Evolutionary conservation across 1,284 basidiomycete genomes (phyloP).

Genomic region (Cryptococcus sp.): DNA sequence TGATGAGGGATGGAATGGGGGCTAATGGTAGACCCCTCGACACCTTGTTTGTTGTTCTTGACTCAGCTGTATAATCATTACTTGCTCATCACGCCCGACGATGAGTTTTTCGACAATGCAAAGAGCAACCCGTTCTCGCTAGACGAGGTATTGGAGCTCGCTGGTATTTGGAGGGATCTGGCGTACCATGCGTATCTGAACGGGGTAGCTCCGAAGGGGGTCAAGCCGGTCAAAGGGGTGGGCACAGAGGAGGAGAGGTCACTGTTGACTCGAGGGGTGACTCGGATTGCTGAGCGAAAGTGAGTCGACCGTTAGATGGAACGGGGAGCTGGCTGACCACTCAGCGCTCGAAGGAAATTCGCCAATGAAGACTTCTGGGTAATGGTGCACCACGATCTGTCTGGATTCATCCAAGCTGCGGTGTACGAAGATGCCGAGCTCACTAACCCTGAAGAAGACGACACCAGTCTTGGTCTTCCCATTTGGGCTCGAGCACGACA

Average conservation of each 20-base stretch:
- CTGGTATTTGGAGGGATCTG: conserved; percentile 43
- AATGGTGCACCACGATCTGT: conserved; percentile 66
- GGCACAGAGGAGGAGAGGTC: conserved; percentile 61
- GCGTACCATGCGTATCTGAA: conserved; percentile 44
- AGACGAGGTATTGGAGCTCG: conserved; percentile 64
- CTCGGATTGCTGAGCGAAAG: conserved; percentile 80
- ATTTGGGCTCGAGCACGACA: conserved; percentile 42
- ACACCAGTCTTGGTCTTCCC: conserved; percentile 20
- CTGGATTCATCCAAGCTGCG: conserved; percentile 84
- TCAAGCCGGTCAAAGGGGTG: conserved; percentile 19
- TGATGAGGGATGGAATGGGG: too few relatives aligned
- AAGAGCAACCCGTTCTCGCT: conserved; percentile 64
- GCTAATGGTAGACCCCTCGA: conserved; percentile 41
- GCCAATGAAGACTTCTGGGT: conserved; percentile 81
- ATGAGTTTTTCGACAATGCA: conserved; percentile 74
- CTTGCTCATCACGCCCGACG: conserved; percentile 87
- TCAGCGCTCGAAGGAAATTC: conserved; percentile 73
- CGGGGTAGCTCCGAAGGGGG: conserved; percentile 48
- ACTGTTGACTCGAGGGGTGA: conserved; percentile 66
- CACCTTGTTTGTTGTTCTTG: conserved; percentile 71
- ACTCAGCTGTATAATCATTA: conserved; percentile 78
- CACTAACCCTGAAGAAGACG: conserved; percentile 18
- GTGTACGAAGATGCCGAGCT: conserved; percentile 57
- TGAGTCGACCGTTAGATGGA: conserved; percentile 53
- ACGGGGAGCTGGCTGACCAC: conserved; percentile 10